Evolutionary conservation across 495 filamentous ascomycete species (phyloP), one percentile per base, ranked within the genome.

Genomic region (Penicillium paxilli): DNA sequence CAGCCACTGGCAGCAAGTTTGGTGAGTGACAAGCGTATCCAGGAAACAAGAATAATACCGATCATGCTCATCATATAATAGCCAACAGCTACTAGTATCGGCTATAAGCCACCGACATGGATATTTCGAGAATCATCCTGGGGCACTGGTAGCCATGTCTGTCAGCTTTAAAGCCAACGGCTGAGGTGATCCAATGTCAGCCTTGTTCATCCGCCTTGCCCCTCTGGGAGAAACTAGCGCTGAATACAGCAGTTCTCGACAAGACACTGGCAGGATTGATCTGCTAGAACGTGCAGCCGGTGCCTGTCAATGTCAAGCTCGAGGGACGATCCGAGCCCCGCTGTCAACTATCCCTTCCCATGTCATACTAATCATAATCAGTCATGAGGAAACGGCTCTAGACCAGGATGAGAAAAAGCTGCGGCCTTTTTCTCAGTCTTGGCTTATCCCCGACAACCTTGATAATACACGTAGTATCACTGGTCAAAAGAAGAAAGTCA

Each of bases 221-320:
- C 8, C 35, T 40, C 35, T 40, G 30, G 30, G 30, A 32, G 30
- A 32, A 32, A 14, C 30, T 32, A 32, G 30, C 30, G 30, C 30
- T 40, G 35, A 40, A 12, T 12, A 30, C 5, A 30, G 28, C n/a
- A 17, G 35, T 17, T 40, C 35, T 16, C 19, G 1, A 10, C 5
- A 14, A 12, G 38, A 41, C 9, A 41, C n/a, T n/a, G n/a, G n/a
- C n/a, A n/a, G n/a, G 41, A 25, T 44, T 8, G 41, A 46, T 30
- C 44, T 46, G 23, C 25, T 30, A 9, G 23, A 46, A 46, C 44
- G 23, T 26, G 44, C 44, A 46, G 44, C 44, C 14, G 44, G 44
- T 46, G 44, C 44, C 44, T 46, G 44, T 46, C 38, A 20, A 41
- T 45, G 23, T 45, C 19, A 23, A 42, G 40, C 40, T 42, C 10